Base-by-base conservation (phyloP, 192 early-diverging fungal genomes). In the Obelidium mucronatum region DNA sequence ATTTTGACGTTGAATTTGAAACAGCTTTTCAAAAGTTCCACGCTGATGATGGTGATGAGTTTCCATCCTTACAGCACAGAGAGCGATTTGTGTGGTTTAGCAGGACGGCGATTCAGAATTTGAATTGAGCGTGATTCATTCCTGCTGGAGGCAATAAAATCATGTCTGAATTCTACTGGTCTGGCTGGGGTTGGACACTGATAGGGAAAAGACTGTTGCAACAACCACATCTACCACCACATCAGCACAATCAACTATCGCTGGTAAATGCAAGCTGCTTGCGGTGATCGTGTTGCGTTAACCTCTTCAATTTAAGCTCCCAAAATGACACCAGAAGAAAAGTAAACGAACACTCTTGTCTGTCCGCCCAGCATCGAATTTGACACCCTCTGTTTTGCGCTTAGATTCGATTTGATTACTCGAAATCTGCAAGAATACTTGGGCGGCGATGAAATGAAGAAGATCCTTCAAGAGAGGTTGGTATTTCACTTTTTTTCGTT, bases 381-480 rank as follows among this genome's bases (percentile, higher is more conserved):
- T 8, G 24, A 22, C 8, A 24, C 22, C 55, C 6, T 31, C 22
- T 58, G 8, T 51, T 51, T 22, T 13, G 11, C 5, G n/a, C 4
- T 62, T 51, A 90, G 83, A 67, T 92, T 92, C 80, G 79, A 83
- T 48, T 87, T 99, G 42, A 98, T 98, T 76, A 93, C 91, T 44
- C 91, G 96, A 73, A 96, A 96, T 82, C 87, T 99, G 54, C 95
- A 98, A 79, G 97, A 99, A 75, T 90, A 92, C 24, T 87, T 99
- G 34, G 96, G 96, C 69, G 92, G 82, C 28, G 95, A 94, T 51
- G 89, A 94, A 80, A 91, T 99, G 40, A 91, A 93, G 75, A 85
- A 92, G 64, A 87, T 94, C 66, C 89, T 99, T 37, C 82, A 81
- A 5, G 94, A 97, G 82, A 90, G 97, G 67, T 72, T 40, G 2